phyloP scores from a whole-genome alignment of 2,329 filamentous ascomycete genomes.

The Hymenoscyphus infarciens region DNA sequence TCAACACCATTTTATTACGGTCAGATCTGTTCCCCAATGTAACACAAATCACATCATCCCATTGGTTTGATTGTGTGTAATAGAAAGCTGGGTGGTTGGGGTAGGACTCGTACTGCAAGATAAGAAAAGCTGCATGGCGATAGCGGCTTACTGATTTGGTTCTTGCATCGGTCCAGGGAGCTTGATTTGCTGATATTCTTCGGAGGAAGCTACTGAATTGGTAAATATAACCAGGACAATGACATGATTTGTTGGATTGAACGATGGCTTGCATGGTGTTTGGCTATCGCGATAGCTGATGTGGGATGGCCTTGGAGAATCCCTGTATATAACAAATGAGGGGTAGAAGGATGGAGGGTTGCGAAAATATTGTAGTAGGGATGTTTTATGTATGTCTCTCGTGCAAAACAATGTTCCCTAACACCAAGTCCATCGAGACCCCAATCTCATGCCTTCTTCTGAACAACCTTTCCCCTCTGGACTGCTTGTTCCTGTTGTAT shows the following conservation, averaged over 20 bases:
- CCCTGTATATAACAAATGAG: neutral
- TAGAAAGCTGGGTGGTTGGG: constrained; percentile 6
- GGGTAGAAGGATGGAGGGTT: too few relatives aligned
- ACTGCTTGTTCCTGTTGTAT: constrained; percentile 8
- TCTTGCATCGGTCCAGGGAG: constrained; percentile 11
- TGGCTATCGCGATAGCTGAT: neutral
- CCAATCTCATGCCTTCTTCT: neutral
- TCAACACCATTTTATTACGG: neutral
- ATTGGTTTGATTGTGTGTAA: constrained; percentile 17
- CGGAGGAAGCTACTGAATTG: neutral
- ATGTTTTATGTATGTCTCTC: too few relatives aligned
- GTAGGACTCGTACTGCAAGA: neutral
- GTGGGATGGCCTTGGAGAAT: neutral
- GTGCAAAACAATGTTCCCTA: neutral
- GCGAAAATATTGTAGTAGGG: too few relatives aligned
- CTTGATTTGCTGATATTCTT: constrained; percentile 6
- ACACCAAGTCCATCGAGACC: neutral
- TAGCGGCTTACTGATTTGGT: constrained; percentile 4
- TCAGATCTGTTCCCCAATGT: constrained; percentile 15
- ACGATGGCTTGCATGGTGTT: neutral
- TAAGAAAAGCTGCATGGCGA: constrained; percentile 24
- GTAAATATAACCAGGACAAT: neutral
- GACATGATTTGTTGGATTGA: neutral
- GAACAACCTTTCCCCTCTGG: constrained; percentile 7
- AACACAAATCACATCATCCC: constrained; percentile 1